These are phyloP conservation scores for Colletotrichum paranaense DNA, from an alignment of 2,329 filamentous ascomycete genomes.

Conservation along the genomic window DNA sequence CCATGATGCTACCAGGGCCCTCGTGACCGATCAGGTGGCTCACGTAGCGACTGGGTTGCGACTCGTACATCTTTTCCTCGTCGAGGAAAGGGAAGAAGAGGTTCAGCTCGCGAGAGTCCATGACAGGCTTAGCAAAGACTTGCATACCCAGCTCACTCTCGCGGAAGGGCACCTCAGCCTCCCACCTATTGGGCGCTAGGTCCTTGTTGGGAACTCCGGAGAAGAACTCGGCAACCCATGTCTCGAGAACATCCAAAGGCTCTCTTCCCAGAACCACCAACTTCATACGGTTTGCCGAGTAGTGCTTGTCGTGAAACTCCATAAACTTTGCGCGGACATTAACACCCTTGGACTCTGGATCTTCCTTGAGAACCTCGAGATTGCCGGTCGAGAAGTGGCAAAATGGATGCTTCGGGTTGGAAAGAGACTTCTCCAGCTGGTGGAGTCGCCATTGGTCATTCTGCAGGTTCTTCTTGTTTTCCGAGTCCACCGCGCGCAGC, in stretches of 20 bases:
- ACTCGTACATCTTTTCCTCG: slow-evolving; percentile 82
- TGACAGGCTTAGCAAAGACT: slow-evolving; percentile 90
- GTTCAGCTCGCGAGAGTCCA: slow-evolving; percentile 84
- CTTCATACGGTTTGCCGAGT: slow-evolving; percentile 95
- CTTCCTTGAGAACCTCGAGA: slow-evolving; percentile 84
- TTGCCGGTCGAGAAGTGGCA: slow-evolving; percentile 94
- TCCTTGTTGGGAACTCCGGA: slow-evolving; percentile 85
- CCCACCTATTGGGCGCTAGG: slow-evolving; percentile 70
- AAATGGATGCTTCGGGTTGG: slow-evolving; percentile 88
- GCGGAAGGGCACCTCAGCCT: slow-evolving; percentile 61
- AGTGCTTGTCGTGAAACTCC: slow-evolving; percentile 88
- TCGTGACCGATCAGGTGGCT: slow-evolving; percentile 93
- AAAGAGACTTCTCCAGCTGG: slow-evolving; percentile 89
- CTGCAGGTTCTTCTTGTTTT: slow-evolving; percentile 98
- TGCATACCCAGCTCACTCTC: slow-evolving; percentile 69
- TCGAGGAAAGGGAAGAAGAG: slow-evolving; percentile 88
- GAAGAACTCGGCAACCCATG: slow-evolving; percentile 88
- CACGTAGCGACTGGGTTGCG: slow-evolving; percentile 86
- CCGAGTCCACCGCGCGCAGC: slow-evolving; percentile 89
- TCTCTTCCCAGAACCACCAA: slow-evolving; percentile 87
- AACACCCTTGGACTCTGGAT: slow-evolving; percentile 81
- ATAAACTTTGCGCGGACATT: slow-evolving; percentile 93
- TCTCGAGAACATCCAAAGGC: slow-evolving; percentile 81
- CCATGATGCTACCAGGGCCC: slow-evolving; percentile 90
- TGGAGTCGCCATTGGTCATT: slow-evolving; percentile 89